These are phyloP conservation scores for Diaporthe vaccinii DNA, from an alignment of 2,329 filamentous ascomycete genomes.

Conservation along the genomic window DNA sequence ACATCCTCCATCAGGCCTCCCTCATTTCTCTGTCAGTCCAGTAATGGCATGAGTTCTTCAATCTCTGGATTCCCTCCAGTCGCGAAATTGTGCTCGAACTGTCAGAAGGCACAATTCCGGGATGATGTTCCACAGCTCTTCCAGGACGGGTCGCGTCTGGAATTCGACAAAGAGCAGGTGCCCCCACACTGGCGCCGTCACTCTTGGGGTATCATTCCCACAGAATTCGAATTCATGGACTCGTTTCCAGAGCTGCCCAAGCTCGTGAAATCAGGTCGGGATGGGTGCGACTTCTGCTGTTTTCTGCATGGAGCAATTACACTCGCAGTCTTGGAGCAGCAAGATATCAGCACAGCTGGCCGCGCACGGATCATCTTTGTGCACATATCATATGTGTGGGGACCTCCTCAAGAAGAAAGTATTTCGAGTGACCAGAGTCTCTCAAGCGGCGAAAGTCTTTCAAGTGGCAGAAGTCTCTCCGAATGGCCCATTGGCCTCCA, in stretches of 20 bases:
- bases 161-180: background rate
- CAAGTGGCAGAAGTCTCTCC: background rate
- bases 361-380: no score
- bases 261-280: background rate
- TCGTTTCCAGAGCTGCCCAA: background rate
- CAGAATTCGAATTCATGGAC: background rate
- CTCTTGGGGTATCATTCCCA: background rate
- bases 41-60: background rate
- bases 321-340: background rate
- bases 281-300: background rate
- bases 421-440: background rate
- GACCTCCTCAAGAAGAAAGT: background rate
- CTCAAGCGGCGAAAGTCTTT: background rate
- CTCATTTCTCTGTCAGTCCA: background rate
- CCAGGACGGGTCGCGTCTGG: background rate
- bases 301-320: background rate
- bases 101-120: background rate
- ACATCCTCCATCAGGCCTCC: rapidly evolving
- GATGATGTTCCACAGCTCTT: background rate
- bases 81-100: background rate
- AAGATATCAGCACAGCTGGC: background rate
- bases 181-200: background rate
- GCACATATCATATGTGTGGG: background rate
- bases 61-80: background rate
- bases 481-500: background rate